Evolutionary conservation across 225 moss, liverwort and hornwort species (phyloP), one percentile per base, ranked within the genome.

Genomic region (Ulota crispa): DNA sequence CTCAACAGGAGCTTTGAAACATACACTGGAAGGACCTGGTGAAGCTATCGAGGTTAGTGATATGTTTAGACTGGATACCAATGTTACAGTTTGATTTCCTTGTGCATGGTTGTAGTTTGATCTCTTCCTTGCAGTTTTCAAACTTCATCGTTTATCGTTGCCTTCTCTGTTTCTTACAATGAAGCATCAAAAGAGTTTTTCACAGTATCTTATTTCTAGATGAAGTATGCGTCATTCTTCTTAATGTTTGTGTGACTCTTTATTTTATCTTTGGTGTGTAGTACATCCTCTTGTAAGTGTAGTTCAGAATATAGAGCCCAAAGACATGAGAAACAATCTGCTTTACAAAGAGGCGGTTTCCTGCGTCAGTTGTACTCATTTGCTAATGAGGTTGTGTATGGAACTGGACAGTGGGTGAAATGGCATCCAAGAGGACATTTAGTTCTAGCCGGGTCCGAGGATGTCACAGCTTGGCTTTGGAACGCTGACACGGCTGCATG

Each of bases 371-470:
- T 73, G 42, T 84, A 12, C 63, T 39, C 19, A 20, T 47, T 37
- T 37, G 63, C 32, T 72, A 54, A 78, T 78, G 75, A 85, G 52
- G 43, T 34, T 76, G 61, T 79, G 61, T 23, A n/a, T 79, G 81
- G 64, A 68, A 57, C 68, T 83, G 82, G 28, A 67, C 89, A 98
- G 98, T 99, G 96, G 90, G 89, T 99, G 79, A 94, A 87, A 84
- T 99, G 98, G 98, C 98, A 99, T 87, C 95, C 95, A 14, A 93
- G 93, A 84, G 98, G 98, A n/a, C 94, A 92, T 61, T 28, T 96
- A 81, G 78, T 96, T 61, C 92, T 99, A 26, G 95, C 94, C 69
- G 98, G 98, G 77, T 94, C 94, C n/a, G 95, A 92, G 83, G 95
- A 99, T 79, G 92, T 94, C 72, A 92, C 94, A 69, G 89, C 88